Conservation (phyloP, 768 basidiomycete species). For the Leccinum obscurum region DNA sequence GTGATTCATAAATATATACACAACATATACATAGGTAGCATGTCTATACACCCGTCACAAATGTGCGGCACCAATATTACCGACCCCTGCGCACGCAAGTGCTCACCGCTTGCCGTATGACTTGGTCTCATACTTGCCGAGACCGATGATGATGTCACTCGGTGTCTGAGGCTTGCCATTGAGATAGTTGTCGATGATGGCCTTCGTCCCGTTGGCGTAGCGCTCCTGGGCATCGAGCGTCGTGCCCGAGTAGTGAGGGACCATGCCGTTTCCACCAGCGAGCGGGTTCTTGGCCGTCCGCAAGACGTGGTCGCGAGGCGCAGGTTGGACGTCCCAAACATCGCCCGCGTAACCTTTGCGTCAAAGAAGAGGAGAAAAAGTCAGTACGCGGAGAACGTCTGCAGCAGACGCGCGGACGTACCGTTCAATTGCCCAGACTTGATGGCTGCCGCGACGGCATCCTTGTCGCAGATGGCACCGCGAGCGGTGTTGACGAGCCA, state of each 20-base stretch:
- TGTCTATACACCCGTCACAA: neutral
- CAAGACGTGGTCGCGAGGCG: conserved; percentile 86
- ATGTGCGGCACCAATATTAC: neutral
- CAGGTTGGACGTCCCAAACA: conserved; percentile 88
- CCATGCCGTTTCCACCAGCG: conserved; percentile 88
- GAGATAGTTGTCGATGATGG: conserved; percentile 74
- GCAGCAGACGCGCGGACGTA: conserved; percentile 7
- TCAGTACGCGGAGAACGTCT: neutral
- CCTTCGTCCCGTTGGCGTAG: conserved; percentile 72
- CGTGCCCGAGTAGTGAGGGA: conserved; percentile 85
- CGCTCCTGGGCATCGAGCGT: conserved; percentile 88
- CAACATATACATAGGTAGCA: neutral
- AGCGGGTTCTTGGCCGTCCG: conserved; percentile 78
- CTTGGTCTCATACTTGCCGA: conserved; percentile 54
- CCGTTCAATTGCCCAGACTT: conserved; percentile 74
- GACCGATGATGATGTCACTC: conserved; percentile 77
- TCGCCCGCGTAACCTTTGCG: conserved; percentile 45
- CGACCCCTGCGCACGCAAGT: neutral
- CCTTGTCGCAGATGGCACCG: conserved; percentile 86
- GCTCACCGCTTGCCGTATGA: conserved; percentile 38
- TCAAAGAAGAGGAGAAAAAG: neutral
- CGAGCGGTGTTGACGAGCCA: conserved; percentile 95
- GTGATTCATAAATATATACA: neutral
- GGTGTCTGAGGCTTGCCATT: conserved; percentile 65
- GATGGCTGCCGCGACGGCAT: conserved; percentile 76